These are phyloP conservation scores for Podaxis rugospora DNA, from an alignment of 768 basidiomycete genomes.

Conservation along the genomic window DNA sequence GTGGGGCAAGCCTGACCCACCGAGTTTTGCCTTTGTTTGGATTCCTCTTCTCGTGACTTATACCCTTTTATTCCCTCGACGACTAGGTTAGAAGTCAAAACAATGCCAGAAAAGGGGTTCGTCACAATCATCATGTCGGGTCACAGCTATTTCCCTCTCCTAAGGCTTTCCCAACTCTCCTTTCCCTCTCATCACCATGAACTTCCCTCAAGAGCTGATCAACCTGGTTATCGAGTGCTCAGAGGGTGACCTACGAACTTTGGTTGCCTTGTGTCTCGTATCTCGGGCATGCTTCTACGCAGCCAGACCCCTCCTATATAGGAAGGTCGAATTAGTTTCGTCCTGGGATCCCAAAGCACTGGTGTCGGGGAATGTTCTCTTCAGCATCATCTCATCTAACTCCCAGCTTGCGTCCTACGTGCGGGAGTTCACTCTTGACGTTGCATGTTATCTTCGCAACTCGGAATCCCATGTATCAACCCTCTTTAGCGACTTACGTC, in stretches of 20 bases:
- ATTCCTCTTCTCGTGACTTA: background rate
- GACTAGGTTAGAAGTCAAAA: background rate
- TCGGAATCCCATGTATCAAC: background rate
- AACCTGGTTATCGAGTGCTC: constrained; percentile 1
- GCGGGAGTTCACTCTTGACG: background rate
- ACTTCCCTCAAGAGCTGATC: constrained; percentile 1
- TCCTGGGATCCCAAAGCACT: background rate
- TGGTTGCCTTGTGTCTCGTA: background rate
- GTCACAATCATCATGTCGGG: background rate
- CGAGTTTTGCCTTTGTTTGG: background rate
- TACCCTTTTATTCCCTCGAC: background rate
- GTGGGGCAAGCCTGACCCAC: background rate
- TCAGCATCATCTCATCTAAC: background rate
- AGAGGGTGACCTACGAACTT: background rate
- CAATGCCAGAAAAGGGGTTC: background rate
- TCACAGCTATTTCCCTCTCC: background rate
- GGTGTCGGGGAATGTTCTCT: background rate
- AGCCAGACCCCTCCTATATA: constrained; percentile 1
- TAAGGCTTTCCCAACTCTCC: background rate
- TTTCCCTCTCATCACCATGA: background rate
- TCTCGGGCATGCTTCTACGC: constrained; percentile 1
- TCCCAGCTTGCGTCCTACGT: constrained; percentile 1
- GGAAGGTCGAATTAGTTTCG: background rate
- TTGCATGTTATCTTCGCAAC: background rate
- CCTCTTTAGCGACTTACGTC: background rate